Evolutionary conservation across 305 asterid genomes (phyloP).

Genomic region (Ruellia speciosa): DNA sequence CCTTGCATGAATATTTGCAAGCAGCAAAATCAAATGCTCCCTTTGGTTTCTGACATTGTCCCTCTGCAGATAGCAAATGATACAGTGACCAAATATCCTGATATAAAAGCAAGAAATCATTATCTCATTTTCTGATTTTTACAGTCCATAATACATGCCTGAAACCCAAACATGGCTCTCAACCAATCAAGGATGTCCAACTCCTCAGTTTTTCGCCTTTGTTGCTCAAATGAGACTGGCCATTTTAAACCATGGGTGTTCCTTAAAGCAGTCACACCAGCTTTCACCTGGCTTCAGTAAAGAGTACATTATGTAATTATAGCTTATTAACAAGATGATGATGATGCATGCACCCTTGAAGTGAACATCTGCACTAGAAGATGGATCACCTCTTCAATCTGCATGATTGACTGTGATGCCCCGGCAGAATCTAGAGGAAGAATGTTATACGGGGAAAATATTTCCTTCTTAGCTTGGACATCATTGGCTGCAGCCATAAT

Average conservation of each 20-base stretch:
- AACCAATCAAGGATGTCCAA: constrained; percentile 97
- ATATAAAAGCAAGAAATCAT: constrained; percentile 20
- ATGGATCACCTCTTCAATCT: constrained; percentile 81
- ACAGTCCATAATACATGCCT: constrained; percentile 47
- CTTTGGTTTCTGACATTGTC: constrained; percentile 93
- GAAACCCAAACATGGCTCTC: constrained; percentile 96
- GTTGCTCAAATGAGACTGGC: constrained; percentile 82
- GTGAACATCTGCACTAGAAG: constrained; percentile 7
- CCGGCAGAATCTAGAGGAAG: constrained; percentile 97
- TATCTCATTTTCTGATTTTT: constrained; percentile 21
- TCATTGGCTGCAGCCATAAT: constrained; percentile 96
- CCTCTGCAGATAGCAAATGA: constrained; percentile 49
- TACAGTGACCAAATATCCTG: constrained; percentile 18
- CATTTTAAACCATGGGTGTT: constrained; percentile 68
- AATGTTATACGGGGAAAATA: constrained; percentile 82
- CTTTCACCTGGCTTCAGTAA: constrained; percentile 61
- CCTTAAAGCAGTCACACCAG: constrained; percentile 65
- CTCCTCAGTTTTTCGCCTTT: constrained; percentile 68
- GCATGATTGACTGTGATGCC: constrained; percentile 89
- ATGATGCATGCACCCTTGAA: constrained; percentile 13
- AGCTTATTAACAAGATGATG: neutral
- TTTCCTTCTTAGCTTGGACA: constrained; percentile 91
- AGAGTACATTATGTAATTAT: neutral
- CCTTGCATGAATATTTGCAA: constrained; percentile 84
- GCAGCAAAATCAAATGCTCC: constrained; percentile 82